Percentiles rank a stretch among this genome's conserved stretches.
phyloP scores from a whole-genome alignment of 2,329 filamentous ascomycete genomes.

The Claviceps maximensis region DNA sequence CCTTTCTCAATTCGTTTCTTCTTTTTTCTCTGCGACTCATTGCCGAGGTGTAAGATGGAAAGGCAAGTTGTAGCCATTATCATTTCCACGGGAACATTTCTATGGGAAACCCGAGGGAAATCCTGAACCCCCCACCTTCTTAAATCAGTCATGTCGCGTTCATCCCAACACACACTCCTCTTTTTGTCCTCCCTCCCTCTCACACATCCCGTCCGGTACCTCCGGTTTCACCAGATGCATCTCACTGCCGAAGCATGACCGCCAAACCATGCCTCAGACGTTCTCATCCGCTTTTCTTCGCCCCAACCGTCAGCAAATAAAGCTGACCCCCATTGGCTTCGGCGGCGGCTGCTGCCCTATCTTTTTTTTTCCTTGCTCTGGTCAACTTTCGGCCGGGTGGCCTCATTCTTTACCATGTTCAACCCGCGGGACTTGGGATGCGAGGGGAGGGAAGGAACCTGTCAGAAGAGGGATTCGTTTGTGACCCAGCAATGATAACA shows the following conservation, averaged over 20 bases:
- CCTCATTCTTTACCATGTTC: not conserved
- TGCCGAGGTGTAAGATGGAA: not conserved
- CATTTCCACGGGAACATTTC: not conserved
- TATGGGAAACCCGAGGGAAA: not conserved
- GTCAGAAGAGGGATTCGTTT: not conserved
- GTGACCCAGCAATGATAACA: not conserved
- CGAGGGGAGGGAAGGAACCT: not conserved
- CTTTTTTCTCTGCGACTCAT: not conserved
- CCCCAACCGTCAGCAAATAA: not conserved
- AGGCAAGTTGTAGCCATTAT: not conserved
- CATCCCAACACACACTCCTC: not conserved
- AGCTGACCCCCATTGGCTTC: not conserved
- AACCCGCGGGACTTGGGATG: not conserved
- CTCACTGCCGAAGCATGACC: not conserved
- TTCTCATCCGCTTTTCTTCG: not conserved
- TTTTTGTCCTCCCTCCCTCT: not conserved
- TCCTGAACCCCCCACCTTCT: not conserved
- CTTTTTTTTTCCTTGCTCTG: not conserved
- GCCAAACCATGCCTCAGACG: not conserved
- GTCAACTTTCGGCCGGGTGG: not conserved
- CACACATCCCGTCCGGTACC: not conserved
- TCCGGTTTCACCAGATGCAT: conserved; percentile 2
- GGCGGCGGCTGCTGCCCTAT: not conserved
- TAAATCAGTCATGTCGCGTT: not conserved
- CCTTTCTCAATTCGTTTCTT: not conserved